Evolutionary conservation across 768 basidiomycete species (phyloP).

Genomic region (Hirschioporus abietinus): DNA sequence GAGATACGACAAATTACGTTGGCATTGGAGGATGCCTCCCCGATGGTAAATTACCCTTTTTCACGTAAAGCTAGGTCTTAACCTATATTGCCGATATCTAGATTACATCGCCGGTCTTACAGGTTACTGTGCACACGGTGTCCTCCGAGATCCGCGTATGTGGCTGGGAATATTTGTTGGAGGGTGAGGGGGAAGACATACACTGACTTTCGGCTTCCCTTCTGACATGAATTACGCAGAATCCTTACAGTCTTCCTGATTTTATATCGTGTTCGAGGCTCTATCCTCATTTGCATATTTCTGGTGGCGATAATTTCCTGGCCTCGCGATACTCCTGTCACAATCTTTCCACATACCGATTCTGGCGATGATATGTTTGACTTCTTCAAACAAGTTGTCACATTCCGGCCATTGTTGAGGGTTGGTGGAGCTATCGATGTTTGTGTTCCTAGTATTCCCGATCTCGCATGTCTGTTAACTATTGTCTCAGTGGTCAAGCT

Average conservation of each 20-base stretch:
- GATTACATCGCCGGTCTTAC: slow-evolving; percentile 46
- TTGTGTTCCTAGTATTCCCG: slow-evolving; percentile 20
- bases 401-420: slow-evolving; percentile 58
- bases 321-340: slow-evolving; percentile 76
- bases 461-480: not conserved
- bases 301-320: slow-evolving; percentile 82
- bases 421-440: slow-evolving; percentile 69
- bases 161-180: slow-evolving; percentile 86
- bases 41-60: slow-evolving; percentile 28
- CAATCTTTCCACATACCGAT: slow-evolving; percentile 70
- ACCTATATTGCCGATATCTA: slow-evolving; percentile 11
- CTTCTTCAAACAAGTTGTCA: slow-evolving; percentile 81
- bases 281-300: slow-evolving; percentile 79
- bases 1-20: slow-evolving; percentile 65
- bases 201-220: too few relatives aligned
- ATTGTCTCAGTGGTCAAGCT: slow-evolving; percentile 14
- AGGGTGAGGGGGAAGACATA: slow-evolving; percentile 42
- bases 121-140: slow-evolving; percentile 55
- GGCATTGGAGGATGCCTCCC: slow-evolving; percentile 70
- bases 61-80: slow-evolving; percentile 13
- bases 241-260: slow-evolving; percentile 75
- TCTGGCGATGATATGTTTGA: slow-evolving; percentile 69
- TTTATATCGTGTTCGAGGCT: slow-evolving; percentile 80
- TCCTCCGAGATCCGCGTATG: slow-evolving; percentile 70
- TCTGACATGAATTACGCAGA: slow-evolving; percentile 26